phyloP scores from a whole-genome alignment of 2,329 filamentous ascomycete species.

The Metarhizium anisopliae region DNA sequence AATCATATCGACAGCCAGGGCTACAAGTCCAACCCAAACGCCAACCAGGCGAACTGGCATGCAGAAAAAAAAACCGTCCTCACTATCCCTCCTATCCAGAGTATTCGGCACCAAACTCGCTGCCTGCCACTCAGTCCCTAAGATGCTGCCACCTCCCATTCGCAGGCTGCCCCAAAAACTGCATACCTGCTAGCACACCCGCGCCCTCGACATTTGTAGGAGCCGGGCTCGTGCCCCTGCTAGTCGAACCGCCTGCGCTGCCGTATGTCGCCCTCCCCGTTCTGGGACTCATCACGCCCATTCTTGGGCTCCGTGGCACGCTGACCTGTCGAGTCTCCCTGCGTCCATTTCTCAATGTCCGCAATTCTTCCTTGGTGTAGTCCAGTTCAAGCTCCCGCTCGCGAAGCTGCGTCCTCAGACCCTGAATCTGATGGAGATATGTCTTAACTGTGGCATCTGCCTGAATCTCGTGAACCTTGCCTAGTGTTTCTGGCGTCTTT shows the following conservation, averaged over 20 bases:
- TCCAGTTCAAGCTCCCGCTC: conserved; percentile 45
- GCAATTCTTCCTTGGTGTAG: conserved; percentile 38
- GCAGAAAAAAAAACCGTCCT: background rate
- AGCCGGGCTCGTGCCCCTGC: conserved; percentile 43
- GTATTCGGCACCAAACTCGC: background rate
- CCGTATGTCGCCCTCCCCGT: conserved; percentile 15
- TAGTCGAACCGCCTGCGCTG: conserved; percentile 27
- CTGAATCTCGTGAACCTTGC: conserved; percentile 39
- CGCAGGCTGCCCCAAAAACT: conserved; percentile 28
- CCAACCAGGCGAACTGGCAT: background rate
- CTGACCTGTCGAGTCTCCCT: conserved; percentile 48
- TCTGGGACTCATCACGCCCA: conserved; percentile 44
- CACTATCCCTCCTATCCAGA: background rate
- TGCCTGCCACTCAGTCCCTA: conserved; percentile 22
- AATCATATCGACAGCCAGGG: background rate
- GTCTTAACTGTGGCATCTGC: conserved; percentile 23
- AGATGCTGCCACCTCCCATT: conserved; percentile 36
- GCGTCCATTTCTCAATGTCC: conserved; percentile 36
- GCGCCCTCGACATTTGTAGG: conserved; percentile 19
- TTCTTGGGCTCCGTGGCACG: conserved; percentile 48
- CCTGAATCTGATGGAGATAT: conserved; percentile 28
- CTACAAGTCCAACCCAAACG: background rate
- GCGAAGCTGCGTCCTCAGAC: conserved; percentile 32
- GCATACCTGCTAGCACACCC: conserved; percentile 23
- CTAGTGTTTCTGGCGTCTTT: conserved; percentile 35